Percentiles rank a stretch among this genome's conserved stretches.
Evolutionary conservation across 257 asterid genomes (phyloP).

Genomic region (Apocynum venetum): DNA sequence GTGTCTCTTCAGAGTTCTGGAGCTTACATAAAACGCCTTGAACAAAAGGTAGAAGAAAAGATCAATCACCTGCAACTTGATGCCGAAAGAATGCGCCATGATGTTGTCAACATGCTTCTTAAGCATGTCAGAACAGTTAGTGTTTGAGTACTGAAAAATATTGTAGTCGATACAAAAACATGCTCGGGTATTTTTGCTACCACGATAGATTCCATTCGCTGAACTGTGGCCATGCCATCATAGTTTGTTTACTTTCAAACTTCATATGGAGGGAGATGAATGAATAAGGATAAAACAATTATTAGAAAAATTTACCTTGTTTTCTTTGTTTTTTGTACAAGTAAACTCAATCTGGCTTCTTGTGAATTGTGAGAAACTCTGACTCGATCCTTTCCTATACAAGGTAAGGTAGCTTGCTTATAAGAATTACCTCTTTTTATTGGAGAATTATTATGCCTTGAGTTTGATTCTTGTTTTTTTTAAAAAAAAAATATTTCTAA

Average conservation of each 20-base stretch:
- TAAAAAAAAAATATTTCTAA: neutral
- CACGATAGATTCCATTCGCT: too few relatives aligned
- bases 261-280: neutral
- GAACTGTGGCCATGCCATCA: neutral
- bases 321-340: neutral
- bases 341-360: neutral
- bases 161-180: neutral
- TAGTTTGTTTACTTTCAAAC: neutral
- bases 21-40: constrained; percentile 10
- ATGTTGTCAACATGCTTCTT: constrained; percentile 16
- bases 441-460: neutral
- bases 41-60: constrained; percentile 14
- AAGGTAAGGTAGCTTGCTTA: neutral
- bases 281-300: neutral
- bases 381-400: neutral
- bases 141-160: constrained; percentile 6
- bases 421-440: neutral
- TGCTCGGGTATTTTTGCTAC: too few relatives aligned
- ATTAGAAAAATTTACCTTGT: neutral
- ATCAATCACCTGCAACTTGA: constrained; percentile 13
- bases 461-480: neutral
- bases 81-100: constrained; percentile 13
- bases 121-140: constrained; percentile 10
- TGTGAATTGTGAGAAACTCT: neutral
- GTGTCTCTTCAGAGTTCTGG: constrained; percentile 10